Base-by-base conservation (phyloP, 2,329 filamentous ascomycete species). In the Mollisia scopiformis region DNA sequence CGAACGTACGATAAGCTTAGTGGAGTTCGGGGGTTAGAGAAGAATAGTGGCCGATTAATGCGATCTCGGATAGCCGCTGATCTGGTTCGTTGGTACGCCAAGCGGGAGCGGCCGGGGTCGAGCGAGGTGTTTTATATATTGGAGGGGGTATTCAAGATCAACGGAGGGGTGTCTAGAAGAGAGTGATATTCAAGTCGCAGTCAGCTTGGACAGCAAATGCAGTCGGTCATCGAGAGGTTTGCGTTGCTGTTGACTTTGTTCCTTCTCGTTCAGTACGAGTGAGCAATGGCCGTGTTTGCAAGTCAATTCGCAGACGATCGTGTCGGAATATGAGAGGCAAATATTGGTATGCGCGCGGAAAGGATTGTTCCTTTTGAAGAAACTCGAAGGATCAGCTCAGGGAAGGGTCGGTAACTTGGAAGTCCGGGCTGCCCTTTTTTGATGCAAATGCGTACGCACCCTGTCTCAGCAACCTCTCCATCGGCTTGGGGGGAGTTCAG, bases 401-500 rank as follows among this genome's bases (percentile, higher is more conserved):
- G 49, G 49, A 33, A 33, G 28, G n/a, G 49, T 31, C 49, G 49
- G 49, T 28, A 31, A 33, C 49, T 4, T 31, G 8, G 13, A 51
- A 10, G 19, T 51, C 49, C 49, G 49, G 23, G 14, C 47, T n/a
- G 25, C n/a, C 27, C 27, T 7, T 13, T 23, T 16, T 51, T 51
- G 49, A 49, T 49, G 28, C 46, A 49, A 23, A 23, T 51, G 49
- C 49, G 31, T 30, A 51, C 49, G 30, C 46, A 49, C 23, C 43
- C 21, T 13, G 49, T 51, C 49, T 33, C 27, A 51, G 27, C 19
- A 33, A 28, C 49, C 49, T 21, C 49, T 39, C n/a, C 35, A 5
- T 33, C 30, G 30, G 30, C 6, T 33, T 35, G 21, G 39, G n/a
- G 33, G 11, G n/a, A 37, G 33, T 37, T 19, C 39, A 21, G 39